These are phyloP conservation scores for Pseudocercospora eumusae DNA, from an alignment of 2,329 filamentous ascomycete species.

Conservation along the genomic window DNA sequence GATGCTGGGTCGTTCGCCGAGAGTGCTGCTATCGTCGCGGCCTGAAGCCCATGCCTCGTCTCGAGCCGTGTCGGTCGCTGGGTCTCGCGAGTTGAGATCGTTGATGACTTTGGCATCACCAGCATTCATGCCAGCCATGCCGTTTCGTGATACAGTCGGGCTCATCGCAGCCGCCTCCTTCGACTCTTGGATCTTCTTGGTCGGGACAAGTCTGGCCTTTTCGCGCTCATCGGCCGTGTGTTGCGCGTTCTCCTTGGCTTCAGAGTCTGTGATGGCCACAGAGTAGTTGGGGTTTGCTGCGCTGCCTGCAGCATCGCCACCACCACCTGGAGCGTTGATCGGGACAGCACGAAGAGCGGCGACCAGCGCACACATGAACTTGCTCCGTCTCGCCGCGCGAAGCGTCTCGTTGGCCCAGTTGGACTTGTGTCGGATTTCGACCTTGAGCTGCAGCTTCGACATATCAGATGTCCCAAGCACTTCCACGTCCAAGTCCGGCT, in stretches of 20 bases:
- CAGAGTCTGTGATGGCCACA: slow-evolving; percentile 70
- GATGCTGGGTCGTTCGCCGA: slow-evolving; percentile 45
- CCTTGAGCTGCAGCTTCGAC: slow-evolving; percentile 80
- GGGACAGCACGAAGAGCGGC: slow-evolving; percentile 83
- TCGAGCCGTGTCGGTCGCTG: slow-evolving; percentile 46
- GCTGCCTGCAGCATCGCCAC: slow-evolving; percentile 61
- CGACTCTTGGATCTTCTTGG: slow-evolving; percentile 35
- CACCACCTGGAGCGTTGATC: slow-evolving; percentile 78
- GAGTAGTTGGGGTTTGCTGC: slow-evolving; percentile 76
- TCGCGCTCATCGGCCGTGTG: slow-evolving; percentile 54
- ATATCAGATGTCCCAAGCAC: slow-evolving; percentile 78
- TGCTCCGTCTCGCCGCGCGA: slow-evolving; percentile 78
- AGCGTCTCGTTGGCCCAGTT: slow-evolving; percentile 70
- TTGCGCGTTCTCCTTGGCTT: slow-evolving; percentile 63
- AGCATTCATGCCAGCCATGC: slow-evolving; percentile 31
- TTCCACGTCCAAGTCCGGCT: slow-evolving; percentile 76
- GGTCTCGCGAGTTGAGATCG: slow-evolving; percentile 47
- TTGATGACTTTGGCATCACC: slow-evolving; percentile 44
- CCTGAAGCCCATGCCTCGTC: slow-evolving; percentile 45
- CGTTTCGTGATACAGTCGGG: slow-evolving; percentile 22
- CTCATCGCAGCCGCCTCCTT: slow-evolving; percentile 26
- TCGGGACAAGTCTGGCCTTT: slow-evolving; percentile 63
- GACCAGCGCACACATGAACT: slow-evolving; percentile 94
- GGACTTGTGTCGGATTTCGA: slow-evolving; percentile 83
- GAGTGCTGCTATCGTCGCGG: slow-evolving; percentile 42